Evolutionary conservation across 371 early-diverging fungal genomes (phyloP).

Genomic region (Coemansia sp.): DNA sequence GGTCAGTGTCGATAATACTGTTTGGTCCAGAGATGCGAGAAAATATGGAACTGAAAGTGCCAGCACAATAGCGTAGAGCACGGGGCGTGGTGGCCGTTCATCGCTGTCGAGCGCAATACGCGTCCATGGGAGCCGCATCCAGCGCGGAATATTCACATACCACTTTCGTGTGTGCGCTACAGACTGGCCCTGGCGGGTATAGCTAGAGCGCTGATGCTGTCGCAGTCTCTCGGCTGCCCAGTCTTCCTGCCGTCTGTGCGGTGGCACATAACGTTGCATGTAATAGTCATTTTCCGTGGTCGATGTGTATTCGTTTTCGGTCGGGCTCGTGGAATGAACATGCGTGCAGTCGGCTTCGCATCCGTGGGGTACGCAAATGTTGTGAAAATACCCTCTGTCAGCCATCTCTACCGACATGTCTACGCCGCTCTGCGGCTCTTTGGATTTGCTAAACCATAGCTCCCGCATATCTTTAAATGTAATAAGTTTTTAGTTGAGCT

Average conservation of each 20-base stretch:
- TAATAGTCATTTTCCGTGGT: not conserved
- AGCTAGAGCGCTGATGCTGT: not conserved
- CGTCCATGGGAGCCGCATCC: slow-evolving; percentile 42
- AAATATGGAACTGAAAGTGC: slow-evolving; percentile 55
- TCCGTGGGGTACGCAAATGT: not conserved
- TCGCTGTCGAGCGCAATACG: slow-evolving; percentile 34
- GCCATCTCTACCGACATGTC: not conserved
- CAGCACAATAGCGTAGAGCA: slow-evolving; percentile 37
- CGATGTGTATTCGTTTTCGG: not conserved
- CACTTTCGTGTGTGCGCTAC: not conserved
- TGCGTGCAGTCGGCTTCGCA: not conserved
- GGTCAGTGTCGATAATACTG: slow-evolving; percentile 79
- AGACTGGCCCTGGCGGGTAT: not conserved
- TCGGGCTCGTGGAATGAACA: not conserved
- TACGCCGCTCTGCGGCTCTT: not conserved
- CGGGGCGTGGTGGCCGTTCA: slow-evolving; percentile 32
- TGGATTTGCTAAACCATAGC: not conserved
- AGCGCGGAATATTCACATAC: slow-evolving; percentile 12
- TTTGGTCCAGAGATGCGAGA: slow-evolving; percentile 74
- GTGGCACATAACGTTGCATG: not conserved
- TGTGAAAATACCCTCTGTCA: not conserved
- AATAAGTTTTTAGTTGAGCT: not conserved
- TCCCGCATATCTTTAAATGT: not conserved
- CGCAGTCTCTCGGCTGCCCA: not conserved
- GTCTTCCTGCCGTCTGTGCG: not conserved